These are phyloP conservation scores for Tricholoma sp. DNA, from an alignment of 768 basidiomycete species.

Conservation along the genomic window DNA sequence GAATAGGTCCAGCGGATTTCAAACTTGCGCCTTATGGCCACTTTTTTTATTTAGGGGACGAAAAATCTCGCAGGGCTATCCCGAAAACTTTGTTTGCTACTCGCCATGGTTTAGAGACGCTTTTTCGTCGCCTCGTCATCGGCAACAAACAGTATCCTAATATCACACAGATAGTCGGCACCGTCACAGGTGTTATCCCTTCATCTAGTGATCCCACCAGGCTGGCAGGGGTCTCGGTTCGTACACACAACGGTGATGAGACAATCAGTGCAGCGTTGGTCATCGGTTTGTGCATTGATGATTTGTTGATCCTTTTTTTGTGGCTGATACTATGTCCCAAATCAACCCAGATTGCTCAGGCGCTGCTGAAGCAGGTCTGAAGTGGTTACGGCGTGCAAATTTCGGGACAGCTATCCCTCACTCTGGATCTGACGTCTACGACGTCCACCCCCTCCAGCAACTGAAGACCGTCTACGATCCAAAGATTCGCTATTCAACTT, in stretches of 20 bases:
- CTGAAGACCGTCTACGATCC: not conserved
- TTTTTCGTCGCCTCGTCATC: conserved; percentile 21
- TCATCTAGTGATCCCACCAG: conserved; percentile 9
- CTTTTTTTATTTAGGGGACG: conserved; percentile 5
- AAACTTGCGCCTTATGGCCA: conserved; percentile 11
- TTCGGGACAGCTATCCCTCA: conserved; percentile 8
- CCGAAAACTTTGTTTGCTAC: conserved; percentile 16
- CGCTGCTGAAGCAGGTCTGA: conserved; percentile 18
- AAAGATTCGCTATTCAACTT: not conserved
- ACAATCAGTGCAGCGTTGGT: not conserved
- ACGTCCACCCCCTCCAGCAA: not conserved
- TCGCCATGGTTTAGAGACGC: conserved; percentile 23
- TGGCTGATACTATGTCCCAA: not conserved
- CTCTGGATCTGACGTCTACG: not conserved
- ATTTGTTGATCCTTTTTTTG: not conserved
- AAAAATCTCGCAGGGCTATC: conserved; percentile 6
- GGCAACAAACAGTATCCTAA: conserved; percentile 14
- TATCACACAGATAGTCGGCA: conserved; percentile 19
- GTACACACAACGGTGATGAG: not conserved
- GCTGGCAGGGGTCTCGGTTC: conserved; percentile 10
- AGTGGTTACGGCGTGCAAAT: conserved; percentile 18
- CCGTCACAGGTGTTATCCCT: conserved; percentile 19
- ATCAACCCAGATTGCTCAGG: conserved; percentile 27
- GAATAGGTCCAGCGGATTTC: conserved; percentile 13
- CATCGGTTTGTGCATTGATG: not conserved